Evolutionary conservation across 73 alveolate species (phyloP).

Genomic region (Paramecium sonneborni): DNA sequence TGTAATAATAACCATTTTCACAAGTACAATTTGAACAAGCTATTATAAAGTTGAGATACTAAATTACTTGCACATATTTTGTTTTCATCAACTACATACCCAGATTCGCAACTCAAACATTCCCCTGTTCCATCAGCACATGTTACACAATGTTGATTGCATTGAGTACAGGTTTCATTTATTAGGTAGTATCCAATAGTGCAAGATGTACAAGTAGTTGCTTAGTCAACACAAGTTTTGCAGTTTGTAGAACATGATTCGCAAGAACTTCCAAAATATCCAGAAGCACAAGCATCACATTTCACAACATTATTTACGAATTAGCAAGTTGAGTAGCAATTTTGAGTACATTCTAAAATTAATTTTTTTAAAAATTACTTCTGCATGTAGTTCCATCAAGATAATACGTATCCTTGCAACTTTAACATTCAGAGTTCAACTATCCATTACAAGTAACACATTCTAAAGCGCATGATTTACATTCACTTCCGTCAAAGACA

Average conservation of each 20-base stretch:
- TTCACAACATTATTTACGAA: background rate
- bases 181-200: background rate
- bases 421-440: background rate
- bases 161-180: background rate
- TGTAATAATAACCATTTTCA: background rate
- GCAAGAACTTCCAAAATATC: background rate
- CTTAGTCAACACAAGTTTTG: background rate
- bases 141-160: background rate
- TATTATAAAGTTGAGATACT: background rate
- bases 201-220: background rate
- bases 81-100: background rate
- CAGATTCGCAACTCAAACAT: background rate
- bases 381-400: background rate
- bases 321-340: background rate
- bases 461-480: background rate
- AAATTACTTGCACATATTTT: background rate
- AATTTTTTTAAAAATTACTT: background rate
- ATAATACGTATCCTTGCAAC: background rate
- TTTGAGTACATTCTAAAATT: background rate
- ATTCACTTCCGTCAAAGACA: background rate
- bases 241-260: background rate
- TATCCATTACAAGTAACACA: background rate
- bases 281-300: background rate
- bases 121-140: background rate
- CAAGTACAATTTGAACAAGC: constrained; percentile 13